Evolutionary conservation across 2,329 filamentous ascomycete species (phyloP), one percentile per base, ranked within the genome.

Genomic region (Pseudohalonectria lignicola): DNA sequence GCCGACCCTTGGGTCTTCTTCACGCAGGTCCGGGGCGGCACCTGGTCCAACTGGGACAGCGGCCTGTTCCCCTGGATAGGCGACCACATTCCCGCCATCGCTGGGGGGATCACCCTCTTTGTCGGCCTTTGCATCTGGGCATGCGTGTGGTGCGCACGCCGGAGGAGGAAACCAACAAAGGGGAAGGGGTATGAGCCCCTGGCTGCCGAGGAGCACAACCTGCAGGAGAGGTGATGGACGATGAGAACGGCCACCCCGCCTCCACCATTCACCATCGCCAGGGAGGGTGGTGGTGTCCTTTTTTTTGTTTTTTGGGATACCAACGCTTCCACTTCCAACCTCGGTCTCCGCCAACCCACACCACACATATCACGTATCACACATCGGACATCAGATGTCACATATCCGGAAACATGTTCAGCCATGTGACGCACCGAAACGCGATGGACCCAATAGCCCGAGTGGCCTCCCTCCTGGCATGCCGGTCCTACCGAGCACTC

Each of bases 1-100:
- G 40, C 45, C 13, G 50, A 51, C 16, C 45, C 45, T 2, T 56
- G 47, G 46, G 43, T 53, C 5, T 56, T 52, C 40, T 57, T 53
- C 36, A 53, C 45, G 1, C 49, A 55, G 36, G 47, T 37, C n/a
- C 39, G 42, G 5, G 53, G 53, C 9, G 49, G 48, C 2, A 52
- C 47, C 2, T 55, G 49, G 53, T 43, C 47, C 17, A 49, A 51
- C 31, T 55, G 52, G 53, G 54, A 58, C 43, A 50, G 49, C 40
- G 21, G 25, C 21, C 39, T 50, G 28, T 56, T 54, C 26, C 38
- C 47, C 16, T 55, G 47, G 44, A 43, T 56, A 20, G 53, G 53
- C 3, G 47, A 52, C 21, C 36, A 48, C n/a, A 41, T 50, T 3
- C 28, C 43, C 23, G 26, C 45, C 35, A 40, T 52, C 18, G 44